Base-by-base conservation (phyloP, 208 protist species). In the Trypanosoma mega region DNA sequence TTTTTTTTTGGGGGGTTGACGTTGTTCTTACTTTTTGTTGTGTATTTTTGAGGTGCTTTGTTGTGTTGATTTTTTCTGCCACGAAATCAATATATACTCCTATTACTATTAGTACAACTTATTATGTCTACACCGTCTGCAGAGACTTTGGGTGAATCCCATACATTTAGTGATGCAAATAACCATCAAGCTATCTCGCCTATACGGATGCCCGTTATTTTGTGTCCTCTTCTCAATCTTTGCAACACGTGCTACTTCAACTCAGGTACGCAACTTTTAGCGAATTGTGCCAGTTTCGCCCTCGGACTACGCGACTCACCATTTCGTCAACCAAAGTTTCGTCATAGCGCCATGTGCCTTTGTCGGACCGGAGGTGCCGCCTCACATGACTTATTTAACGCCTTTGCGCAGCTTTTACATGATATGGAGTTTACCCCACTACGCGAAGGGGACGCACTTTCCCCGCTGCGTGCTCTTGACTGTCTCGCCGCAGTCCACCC, bases 191-290 rank as follows among this genome's bases (percentile, higher is more conserved):
- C 12, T 39, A 39, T 39, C 12, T 12, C 3, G 18, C 0, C 24
- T 1, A 46, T 52, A 9, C 29, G 27, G n/a, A 16, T 16, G 14
- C 76, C 85, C 6, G 62, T 82, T 39, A 68, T 93, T 9, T 51
- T 94, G 14, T 93, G 78, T 47, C 92, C 94, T 0, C 69, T 99
- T 11, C 12, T 72, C 41, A 99, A 99, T 68, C 68, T 99, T 2
- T 96, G 97, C 47, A 99, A 99, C 71, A 99, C 97, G 9, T 99
- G 98, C 71, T 99, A 98, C 82, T 97, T 99, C 70, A 99, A 99
- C 80, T 68, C 85, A 0, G 94, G 89, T 11, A 64, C 98, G 41
- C 98, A 99, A 80, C 84, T 97, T 24, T 76, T 99, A 14, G 73
- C 64, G 29, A 93, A 98, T 76, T 97, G 93, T 44, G 63, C 74